Base-by-base conservation (phyloP, 2,329 filamentous ascomycete species). In the Xylaria sp. region DNA sequence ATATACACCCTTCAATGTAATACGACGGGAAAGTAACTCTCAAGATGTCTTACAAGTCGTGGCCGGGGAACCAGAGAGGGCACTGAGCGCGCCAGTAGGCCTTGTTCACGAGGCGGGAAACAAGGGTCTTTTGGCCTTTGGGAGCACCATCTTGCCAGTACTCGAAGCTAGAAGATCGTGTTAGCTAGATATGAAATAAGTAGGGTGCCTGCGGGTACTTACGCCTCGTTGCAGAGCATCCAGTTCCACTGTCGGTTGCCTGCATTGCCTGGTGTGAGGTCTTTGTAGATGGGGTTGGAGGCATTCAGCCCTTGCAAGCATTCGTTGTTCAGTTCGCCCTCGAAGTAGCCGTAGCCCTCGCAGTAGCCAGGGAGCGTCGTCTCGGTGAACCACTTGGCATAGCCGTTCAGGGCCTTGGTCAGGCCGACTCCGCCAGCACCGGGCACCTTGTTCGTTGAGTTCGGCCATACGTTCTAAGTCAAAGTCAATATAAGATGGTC, bases 161-260 rank as follows among this genome's bases (percentile, higher is more conserved):
- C 69, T 79, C 80, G 55, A 83, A 79, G 58, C 68, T 70, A 13
- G 9, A 6, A 52, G 9, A 33, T n/a, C 41, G n/a, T n/a, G 60
- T 67, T 12, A 68, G 56, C 18, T 15, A 54, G 10, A 48, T 13
- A 9, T 25, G 18, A 8, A 4, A 25, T 0, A 7, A 49, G 3
- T 2, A 1, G 12, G n/a, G 20, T 12, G 20, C 20, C 4, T 49
- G 4, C 20, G 1, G 20, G 33, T 5, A 60, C 68, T 62, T 60
- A 70, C 57, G 82, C 81, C 68, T 83, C 80, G 76, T 88, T 88
- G 80, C 87, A 89, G 6, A 84, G 79, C 76, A 89, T 82, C 86
- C 86, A 89, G 15, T 80, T 78, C 86, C 85, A 89, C 71, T 88
- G 86, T 2, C 86, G 80, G 76, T 86, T 82, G 41, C 80, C 72